Evolutionary conservation across 345 rosid species (phyloP).

Genomic region (Eucalyptus paniculata): DNA sequence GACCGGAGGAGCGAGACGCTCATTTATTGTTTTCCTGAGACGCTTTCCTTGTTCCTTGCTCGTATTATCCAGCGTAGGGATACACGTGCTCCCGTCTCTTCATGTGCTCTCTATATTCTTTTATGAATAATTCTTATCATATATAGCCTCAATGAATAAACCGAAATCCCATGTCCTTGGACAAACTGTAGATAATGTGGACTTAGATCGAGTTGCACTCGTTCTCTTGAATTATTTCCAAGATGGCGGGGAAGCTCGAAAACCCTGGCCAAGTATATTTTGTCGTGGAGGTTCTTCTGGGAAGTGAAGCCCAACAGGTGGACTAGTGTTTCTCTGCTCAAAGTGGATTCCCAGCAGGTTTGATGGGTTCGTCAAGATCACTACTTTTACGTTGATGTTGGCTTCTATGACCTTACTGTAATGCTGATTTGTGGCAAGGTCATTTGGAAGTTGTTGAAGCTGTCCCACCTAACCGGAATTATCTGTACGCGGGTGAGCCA

Average conservation of each 20-base stretch:
- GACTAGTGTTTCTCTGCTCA: constrained; percentile 29
- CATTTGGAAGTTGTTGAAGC: background rate
- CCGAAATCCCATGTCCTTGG: constrained; percentile 11
- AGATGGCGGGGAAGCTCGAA: background rate
- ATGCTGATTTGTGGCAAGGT: background rate
- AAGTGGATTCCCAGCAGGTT: constrained; percentile 68
- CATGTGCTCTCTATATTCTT: background rate
- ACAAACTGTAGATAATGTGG: constrained; percentile 1
- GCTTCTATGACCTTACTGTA: constrained; percentile 22
- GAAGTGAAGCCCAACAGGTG: constrained; percentile 33
- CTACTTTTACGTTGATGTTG: constrained; percentile 49
- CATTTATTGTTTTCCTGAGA: constrained; percentile 4
- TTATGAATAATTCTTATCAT: background rate
- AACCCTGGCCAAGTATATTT: background rate
- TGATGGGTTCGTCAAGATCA: constrained; percentile 69
- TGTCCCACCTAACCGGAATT: background rate
- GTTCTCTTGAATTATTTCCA: background rate
- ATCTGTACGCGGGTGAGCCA: background rate
- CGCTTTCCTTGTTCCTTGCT: constrained; percentile 8
- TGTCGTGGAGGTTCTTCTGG: constrained; percentile 24
- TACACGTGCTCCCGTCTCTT: background rate
- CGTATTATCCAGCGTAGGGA: constrained; percentile 4
- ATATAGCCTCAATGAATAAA: background rate
- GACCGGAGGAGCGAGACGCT: constrained; percentile 22
- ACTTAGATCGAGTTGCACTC: background rate